Base-by-base conservation (phyloP, 2,329 filamentous ascomycete genomes). In the Graphilbum ipis-grandicollis region DNA sequence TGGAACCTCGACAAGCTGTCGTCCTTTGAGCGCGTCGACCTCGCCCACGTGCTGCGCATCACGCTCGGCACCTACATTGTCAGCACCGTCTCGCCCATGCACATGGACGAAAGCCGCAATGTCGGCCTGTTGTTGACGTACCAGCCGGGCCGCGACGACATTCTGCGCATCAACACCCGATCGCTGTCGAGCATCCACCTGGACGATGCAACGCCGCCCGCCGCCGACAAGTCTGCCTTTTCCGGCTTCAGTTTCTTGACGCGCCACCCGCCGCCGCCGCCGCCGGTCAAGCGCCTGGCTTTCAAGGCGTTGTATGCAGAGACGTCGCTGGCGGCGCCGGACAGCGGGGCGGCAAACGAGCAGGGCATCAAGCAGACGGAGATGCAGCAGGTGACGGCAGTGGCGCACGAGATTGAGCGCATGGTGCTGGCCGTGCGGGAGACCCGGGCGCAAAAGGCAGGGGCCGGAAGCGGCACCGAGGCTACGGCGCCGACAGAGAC, bases 1-100 rank as follows among this genome's bases (percentile, higher is more conserved):
- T 96, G 88, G 85, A 80, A 81, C 43, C 77, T 85, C 8, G 90
- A 96, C 58, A 96, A 96, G 52, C 82, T 98, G 2, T 78, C 79
- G 12, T 85, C 80, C 0, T 96, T 94, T 53, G 86, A 96, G 57
- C 69, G 86, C 8, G 75, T 94, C 13, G 75, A 80, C 40, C 65
- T 96, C 8, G 66, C 70, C 17, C 80, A 83, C 39, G 62, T 98
- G 26, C 66, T 69, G 2, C 66, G 68, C 19, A 72, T 98, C 47
- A 76, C 75, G 50, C 71, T 77, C 41, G 90, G 90, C 17, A 79
- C 83, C 0, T 98, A 96, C 50, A 80, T 98, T 49, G 93, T 85
- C 1, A 88, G 79, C 3, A 90, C 84, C 0, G 66, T 94, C 5
- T 84, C 84, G 1, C 62, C 76, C 2, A 65, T 75, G 1, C 82